Percentiles rank a stretch among this genome's conserved stretches.
phyloP scores from a whole-genome alignment of 305 asterid species.

The Fraxinus velutina region DNA sequence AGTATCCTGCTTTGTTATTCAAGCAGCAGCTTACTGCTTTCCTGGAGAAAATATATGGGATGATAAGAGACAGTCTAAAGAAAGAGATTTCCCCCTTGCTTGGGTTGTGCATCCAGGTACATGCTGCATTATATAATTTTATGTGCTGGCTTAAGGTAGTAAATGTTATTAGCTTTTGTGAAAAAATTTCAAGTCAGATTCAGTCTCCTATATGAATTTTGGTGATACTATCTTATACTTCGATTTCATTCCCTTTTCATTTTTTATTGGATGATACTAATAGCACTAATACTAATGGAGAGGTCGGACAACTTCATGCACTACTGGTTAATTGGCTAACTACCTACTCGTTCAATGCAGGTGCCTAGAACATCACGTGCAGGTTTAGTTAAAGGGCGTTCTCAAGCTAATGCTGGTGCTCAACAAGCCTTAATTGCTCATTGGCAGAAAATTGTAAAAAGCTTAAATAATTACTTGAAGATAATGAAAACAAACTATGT shows the following conservation, averaged over 20 bases:
- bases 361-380: constrained; percentile 96
- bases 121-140: constrained; percentile 8
- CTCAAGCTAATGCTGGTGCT: constrained; percentile 94
- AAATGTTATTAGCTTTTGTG: neutral
- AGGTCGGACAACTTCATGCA: constrained; percentile 4
- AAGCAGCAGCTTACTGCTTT: constrained; percentile 99
- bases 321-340: constrained; percentile 8
- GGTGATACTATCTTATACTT: constrained; percentile 14
- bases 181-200: constrained; percentile 4
- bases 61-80: constrained; percentile 92
- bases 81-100: constrained; percentile 95
- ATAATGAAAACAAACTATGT: constrained; percentile 85
- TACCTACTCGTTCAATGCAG: constrained; percentile 39
- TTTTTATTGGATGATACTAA: neutral
- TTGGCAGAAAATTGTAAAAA: constrained; percentile 96
- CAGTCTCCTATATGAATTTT: constrained; percentile 17
- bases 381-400: constrained; percentile 83
- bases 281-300: neutral
- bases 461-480: constrained; percentile 81
- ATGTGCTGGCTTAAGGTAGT: neutral
- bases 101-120: constrained; percentile 96
- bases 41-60: constrained; percentile 97
- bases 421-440: constrained; percentile 96
- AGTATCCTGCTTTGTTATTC: constrained; percentile 96
- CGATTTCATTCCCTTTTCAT: neutral